Base-by-base conservation (phyloP, 2,329 filamentous ascomycete genomes). In the Plenodomus lindquistii region DNA sequence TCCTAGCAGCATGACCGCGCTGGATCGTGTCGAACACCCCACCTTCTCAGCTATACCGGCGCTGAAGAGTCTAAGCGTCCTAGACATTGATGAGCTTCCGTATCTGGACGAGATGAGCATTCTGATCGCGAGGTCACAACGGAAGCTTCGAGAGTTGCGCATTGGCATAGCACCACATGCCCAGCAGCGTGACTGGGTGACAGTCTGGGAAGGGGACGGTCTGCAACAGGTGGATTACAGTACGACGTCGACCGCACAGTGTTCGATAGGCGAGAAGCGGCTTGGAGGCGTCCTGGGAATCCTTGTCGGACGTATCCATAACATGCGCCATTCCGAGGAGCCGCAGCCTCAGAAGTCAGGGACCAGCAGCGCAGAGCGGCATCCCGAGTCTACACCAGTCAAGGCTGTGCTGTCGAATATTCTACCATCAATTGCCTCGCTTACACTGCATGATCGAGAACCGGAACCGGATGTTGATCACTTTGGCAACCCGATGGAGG, bases 101-200 rank as follows among this genome's bases (percentile, higher is more conserved):
- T 94, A 94, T 67, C 73, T 93, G 31, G 89, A 93, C 64, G 90
- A 94, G 72, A 87, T 94, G 82, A 86, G 87, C 44, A 78, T 89
- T 36, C 78, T 94, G 11, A 84, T 94, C 51, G 86, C 87, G 51
- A 82, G 85, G 19, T 93, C 89, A 11, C 78, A 83, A 49, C 77
- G 80, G 52, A 79, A 79, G 36, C 74, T 94, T 15, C 80, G 82
- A 22, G 89, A 93, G 69, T 77, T 95, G 27, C 81, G 88, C 37
- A 80, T 94, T 4, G 88, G 90, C 5, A 84, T 94, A 46, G 84
- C 88, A 4, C 66, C 75, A 5, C 77, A 82, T 54, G 79, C 79
- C 3, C 71, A 76, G 55, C 71, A 73, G 22, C 70, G 75, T 24
- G 73, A 85, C 50, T 88, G 85, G 74, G 79, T 79, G 2, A 80